Evolutionary conservation across 179 eudicot genomes (phyloP), one percentile per base, ranked within the genome.

Genomic region (Patellifolia procumbens): DNA sequence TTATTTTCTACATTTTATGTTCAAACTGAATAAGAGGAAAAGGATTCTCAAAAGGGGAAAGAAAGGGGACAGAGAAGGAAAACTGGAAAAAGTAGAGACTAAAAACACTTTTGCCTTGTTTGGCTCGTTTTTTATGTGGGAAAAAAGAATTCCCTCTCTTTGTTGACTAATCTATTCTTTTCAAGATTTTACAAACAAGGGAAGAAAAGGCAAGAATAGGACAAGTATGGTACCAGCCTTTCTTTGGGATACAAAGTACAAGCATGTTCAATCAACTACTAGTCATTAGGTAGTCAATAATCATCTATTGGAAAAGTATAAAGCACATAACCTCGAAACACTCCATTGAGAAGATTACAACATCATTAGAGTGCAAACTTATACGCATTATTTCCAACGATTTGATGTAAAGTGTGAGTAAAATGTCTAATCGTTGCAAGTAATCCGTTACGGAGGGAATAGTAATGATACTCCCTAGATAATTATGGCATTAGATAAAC

Each of bases 11-110:
- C 22, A 4, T 9, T 16, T 62, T 72, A 59, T 48, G 68, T 77
- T 81, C 75, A 81, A 81, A 81, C 29, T 22, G 35, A 52, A 22
- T 73, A 49, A 55, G 28, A 72, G 80, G 69, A 76, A 80, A 71
- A 68, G 48, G 66, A 65, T 24, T 71, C 48, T 22, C 48, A 11
- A 77, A 66, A 63, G 43, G 39, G 73, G 13, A 49, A 73, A 49
- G 55, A 51, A 81, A 74, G 63, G 62, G 24, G 76, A 74, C 72
- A 78, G 67, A 46, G 71, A 68, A 63, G 53, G 74, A 64, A 61
- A 58, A 58, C 78, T 67, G 78, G 73, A 59, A 72, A n/a, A 61
- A 70, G 69, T 26, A 56, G 16, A 52, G 75, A 46, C 66, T 60
- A 22, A 31, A 34, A 64, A 77, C 63, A 55, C 65, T 60, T 82